Conservation (phyloP, 2,329 filamentous ascomycete genomes). For the Hypomyces rosellus region DNA sequence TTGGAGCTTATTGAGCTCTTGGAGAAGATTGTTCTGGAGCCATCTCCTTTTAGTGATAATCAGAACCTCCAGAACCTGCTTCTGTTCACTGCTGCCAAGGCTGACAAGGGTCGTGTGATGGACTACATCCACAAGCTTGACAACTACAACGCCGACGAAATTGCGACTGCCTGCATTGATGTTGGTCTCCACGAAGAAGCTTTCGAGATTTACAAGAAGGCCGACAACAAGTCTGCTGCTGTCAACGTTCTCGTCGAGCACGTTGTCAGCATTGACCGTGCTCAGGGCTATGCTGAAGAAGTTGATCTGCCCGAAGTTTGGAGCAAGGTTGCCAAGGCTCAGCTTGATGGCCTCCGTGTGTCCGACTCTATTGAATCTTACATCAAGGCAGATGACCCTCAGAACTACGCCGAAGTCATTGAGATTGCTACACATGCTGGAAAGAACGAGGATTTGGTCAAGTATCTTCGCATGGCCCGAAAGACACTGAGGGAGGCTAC, state of each 20-base stretch:
- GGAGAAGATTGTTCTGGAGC: conserved; percentile 99
- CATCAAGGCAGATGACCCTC: conserved; percentile 87
- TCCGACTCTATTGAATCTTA: conserved; percentile 93
- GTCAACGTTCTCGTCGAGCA: conserved; percentile 92
- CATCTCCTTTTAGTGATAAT: conserved; percentile 98
- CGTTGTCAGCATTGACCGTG: conserved; percentile 95
- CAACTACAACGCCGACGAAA: conserved; percentile 85
- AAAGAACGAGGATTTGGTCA: conserved; percentile 96
- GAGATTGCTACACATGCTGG: conserved; percentile 91
- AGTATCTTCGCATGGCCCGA: conserved; percentile 92
- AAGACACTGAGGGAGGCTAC: conserved; percentile 92
- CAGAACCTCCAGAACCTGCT: conserved; percentile 92
- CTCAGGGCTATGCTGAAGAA: conserved; percentile 90
- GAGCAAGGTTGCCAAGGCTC: conserved; percentile 97
- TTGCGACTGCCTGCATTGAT: conserved; percentile 86
- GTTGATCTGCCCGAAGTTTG: conserved; percentile 93
- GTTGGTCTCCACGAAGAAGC: conserved; percentile 95
- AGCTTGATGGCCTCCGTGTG: conserved; percentile 90
- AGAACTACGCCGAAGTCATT: conserved; percentile 92
- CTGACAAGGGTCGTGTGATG: conserved; percentile 90
- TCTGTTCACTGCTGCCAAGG: conserved; percentile 93
- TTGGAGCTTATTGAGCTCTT: conserved; percentile 93
- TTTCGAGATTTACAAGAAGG: conserved; percentile 98
- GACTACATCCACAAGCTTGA: conserved; percentile 92
- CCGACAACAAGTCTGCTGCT: conserved; percentile 78